Evolutionary conservation across 768 basidiomycete genomes (phyloP).

Genomic region (Paxillus rubicundulus): DNA sequence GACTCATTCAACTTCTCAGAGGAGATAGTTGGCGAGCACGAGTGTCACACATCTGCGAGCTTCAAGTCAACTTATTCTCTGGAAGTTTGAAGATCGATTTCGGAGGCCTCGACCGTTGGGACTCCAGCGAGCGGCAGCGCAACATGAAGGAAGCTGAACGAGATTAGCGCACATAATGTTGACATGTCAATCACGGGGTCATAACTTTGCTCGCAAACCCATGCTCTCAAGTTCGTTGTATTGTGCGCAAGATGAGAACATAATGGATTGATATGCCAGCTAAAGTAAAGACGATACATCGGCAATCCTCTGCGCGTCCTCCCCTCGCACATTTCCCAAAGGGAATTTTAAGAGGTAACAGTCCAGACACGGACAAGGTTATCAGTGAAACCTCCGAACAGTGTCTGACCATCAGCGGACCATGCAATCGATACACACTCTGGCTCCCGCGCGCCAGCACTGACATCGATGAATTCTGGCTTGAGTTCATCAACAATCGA

Average conservation of each 20-base stretch:
- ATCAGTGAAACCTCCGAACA: slow-evolving; percentile 97
- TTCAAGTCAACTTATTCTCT: slow-evolving; percentile 63
- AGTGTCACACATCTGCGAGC: slow-evolving; percentile 65
- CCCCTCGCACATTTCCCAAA: slow-evolving; percentile 17
- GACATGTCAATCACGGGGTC: not conserved
- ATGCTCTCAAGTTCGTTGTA: not conserved
- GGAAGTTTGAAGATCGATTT: slow-evolving; percentile 70
- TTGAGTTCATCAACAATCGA: slow-evolving; percentile 99
- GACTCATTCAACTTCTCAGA: slow-evolving; percentile 36
- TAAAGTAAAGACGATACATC: slow-evolving; percentile 26
- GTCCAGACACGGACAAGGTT: slow-evolving; percentile 92
- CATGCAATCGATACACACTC: slow-evolving; percentile 97
- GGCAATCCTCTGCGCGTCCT: slow-evolving; percentile 12
- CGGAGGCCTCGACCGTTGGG: slow-evolving; percentile 74
- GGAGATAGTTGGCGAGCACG: slow-evolving; percentile 82
- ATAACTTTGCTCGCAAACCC: not conserved
- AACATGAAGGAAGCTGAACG: slow-evolving; percentile 58
- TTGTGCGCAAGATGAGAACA: slow-evolving; percentile 9
- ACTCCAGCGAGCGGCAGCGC: slow-evolving; percentile 56
- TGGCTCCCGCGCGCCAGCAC: slow-evolving; percentile 70
- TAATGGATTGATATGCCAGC: slow-evolving; percentile 21
- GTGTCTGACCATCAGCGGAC: slow-evolving; percentile 96
- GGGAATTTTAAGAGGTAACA: slow-evolving; percentile 51
- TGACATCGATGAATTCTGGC: slow-evolving; percentile 83
- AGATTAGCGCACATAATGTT: not conserved